phyloP scores from a whole-genome alignment of 371 early-diverging fungal genomes.

The Umbelopsis sp. region DNA sequence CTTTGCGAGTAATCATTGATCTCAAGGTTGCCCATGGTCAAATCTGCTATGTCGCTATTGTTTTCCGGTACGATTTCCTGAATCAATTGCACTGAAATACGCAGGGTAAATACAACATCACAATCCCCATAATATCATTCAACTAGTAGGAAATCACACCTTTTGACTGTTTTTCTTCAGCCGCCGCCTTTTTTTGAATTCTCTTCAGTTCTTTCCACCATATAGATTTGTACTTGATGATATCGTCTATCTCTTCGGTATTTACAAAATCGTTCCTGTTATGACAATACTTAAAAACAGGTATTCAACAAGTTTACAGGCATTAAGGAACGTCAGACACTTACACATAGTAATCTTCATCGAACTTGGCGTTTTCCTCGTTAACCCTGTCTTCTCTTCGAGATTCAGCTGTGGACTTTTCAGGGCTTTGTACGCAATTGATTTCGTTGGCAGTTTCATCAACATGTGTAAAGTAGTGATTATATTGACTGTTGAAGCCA shows the following conservation, averaged over 20 bases:
- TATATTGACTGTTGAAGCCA: conserved; percentile 91
- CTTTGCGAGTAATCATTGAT: conserved; percentile 29
- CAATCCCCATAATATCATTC: neutral
- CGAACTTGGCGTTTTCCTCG: conserved; percentile 82
- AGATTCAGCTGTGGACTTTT: conserved; percentile 66
- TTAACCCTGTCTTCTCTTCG: conserved; percentile 66
- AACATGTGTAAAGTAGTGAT: conserved; percentile 76
- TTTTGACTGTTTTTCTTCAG: conserved; percentile 15
- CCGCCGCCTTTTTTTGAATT: conserved; percentile 51
- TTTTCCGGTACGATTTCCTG: conserved; percentile 33
- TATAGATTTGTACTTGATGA: conserved; percentile 74
- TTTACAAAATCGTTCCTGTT: conserved; percentile 67
- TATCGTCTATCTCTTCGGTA: conserved; percentile 73
- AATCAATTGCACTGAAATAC: conserved; percentile 34
- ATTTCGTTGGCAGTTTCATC: conserved; percentile 85
- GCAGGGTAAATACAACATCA: neutral
- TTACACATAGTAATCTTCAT: conserved; percentile 89
- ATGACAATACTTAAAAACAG: neutral
- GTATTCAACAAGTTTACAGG: neutral
- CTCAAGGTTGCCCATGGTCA: conserved; percentile 30
- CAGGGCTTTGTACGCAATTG: conserved; percentile 75
- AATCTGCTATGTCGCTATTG: conserved; percentile 32
- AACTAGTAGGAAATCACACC: neutral
- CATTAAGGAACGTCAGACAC: conserved; percentile 16
- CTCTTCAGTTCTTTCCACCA: conserved; percentile 65